Conservation (phyloP, 1,284 basidiomycete species). For the Phellinidium pouzarii region DNA sequence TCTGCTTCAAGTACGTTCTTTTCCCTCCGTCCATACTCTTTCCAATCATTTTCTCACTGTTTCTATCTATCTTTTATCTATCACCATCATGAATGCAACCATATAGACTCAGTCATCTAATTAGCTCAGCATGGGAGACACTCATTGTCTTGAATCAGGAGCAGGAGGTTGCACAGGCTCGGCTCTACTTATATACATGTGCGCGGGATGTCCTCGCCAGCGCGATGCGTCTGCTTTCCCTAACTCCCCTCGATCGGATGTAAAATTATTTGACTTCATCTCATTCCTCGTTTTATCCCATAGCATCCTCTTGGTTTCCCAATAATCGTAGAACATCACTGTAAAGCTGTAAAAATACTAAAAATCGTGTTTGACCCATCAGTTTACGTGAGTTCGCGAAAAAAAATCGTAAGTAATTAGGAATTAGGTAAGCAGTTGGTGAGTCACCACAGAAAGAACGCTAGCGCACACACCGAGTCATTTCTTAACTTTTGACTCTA, state of each 20-base stretch:
- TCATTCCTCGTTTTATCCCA: background rate
- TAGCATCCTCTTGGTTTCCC: background rate
- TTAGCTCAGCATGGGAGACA: constrained; percentile 85
- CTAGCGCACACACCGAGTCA: background rate
- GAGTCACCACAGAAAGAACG: background rate
- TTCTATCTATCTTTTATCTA: background rate
- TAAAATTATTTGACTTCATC: constrained; percentile 31
- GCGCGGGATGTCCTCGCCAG: constrained; percentile 84
- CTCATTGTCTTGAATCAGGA: constrained; percentile 79
- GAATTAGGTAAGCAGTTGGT: background rate
- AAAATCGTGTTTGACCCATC: background rate
- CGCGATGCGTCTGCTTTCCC: constrained; percentile 84
- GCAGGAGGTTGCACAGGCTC: constrained; percentile 78
- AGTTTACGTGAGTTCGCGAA: background rate
- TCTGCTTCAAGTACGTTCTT: constrained; percentile 15
- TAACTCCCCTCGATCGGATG: constrained; percentile 91
- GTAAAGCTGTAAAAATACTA: background rate
- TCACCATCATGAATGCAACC: constrained; percentile 49
- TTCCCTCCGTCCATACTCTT: background rate
- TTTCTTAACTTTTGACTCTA: background rate
- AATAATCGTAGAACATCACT: background rate
- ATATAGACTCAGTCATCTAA: constrained; percentile 73
- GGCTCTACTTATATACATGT: constrained; percentile 86
- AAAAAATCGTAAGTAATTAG: background rate
- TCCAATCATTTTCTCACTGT: background rate